Conservation (phyloP, 345 rosid genomes). For the Sisymbrium altissimum region DNA sequence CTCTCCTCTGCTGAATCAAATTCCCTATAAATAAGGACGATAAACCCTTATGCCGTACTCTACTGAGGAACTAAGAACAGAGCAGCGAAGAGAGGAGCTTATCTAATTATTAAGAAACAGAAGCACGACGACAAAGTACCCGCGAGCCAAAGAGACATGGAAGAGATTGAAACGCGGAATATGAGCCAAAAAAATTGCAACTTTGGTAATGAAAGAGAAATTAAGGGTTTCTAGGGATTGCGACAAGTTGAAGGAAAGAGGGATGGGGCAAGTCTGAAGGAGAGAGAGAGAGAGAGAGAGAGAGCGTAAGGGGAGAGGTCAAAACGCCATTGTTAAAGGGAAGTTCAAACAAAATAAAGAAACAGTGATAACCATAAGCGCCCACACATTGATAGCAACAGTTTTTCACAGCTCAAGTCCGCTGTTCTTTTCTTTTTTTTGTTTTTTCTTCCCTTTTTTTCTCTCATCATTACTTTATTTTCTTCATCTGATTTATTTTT, state of each 20-base stretch:
- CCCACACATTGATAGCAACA: slow-evolving; percentile 45
- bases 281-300: slow-evolving; percentile 7
- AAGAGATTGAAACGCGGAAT: slow-evolving; percentile 20
- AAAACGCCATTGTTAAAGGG: slow-evolving; percentile 39
- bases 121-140: slow-evolving; percentile 16
- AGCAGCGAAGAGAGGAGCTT: slow-evolving; percentile 27
- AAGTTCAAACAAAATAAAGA: slow-evolving; percentile 36
- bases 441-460: not conserved
- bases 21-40: slow-evolving; percentile 28
- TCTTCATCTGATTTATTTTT: too few relatives aligned
- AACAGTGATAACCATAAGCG: slow-evolving; percentile 27
- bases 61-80: slow-evolving; percentile 36
- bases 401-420: slow-evolving; percentile 58
- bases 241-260: slow-evolving; percentile 44
- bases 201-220: slow-evolving; percentile 19
- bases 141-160: slow-evolving; percentile 31
- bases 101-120: slow-evolving; percentile 33
- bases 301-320: slow-evolving; percentile 20
- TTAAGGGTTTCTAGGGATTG: slow-evolving; percentile 41
- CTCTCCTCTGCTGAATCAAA: slow-evolving; percentile 47
- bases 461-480: not conserved
- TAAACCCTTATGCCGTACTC: not conserved
- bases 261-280: slow-evolving; percentile 32
- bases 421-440: slow-evolving; percentile 27
- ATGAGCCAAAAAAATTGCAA: slow-evolving; percentile 35